These are phyloP conservation scores for Allium fistulosum DNA, from an alignment of 106 monocot species.

Conservation along the genomic window DNA sequence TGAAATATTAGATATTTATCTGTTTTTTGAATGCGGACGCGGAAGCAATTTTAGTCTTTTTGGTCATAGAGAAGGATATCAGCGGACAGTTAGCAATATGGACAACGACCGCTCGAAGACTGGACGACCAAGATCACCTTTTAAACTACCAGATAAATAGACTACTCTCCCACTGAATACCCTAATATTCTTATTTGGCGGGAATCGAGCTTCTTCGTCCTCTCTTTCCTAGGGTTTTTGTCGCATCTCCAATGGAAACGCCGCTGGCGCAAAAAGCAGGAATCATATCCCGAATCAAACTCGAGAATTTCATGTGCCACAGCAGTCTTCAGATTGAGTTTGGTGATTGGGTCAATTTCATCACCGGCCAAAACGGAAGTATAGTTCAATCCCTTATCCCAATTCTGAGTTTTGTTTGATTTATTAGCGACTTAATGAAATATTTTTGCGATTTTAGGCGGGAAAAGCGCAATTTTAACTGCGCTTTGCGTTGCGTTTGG, in stretches of 20 bases:
- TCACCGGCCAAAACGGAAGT: slow-evolving; percentile 99
- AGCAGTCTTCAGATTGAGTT: slow-evolving; percentile 71
- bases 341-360: slow-evolving; percentile 85
- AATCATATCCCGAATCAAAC: slow-evolving; percentile 59
- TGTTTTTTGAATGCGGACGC: too few relatives aligned
- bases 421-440: neutral
- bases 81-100: too few relatives aligned
- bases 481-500: slow-evolving; percentile 92
- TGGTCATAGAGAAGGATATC: too few relatives aligned
- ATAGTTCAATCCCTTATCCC: neutral
- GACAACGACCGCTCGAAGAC: too few relatives aligned
- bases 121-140: too few relatives aligned
- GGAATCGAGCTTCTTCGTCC: neutral
- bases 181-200: too few relatives aligned
- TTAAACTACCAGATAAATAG: too few relatives aligned
- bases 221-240: slow-evolving; percentile 21
- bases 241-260: neutral
- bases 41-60: too few relatives aligned
- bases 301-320: slow-evolving; percentile 99
- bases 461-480: slow-evolving; percentile 92
- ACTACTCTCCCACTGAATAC: too few relatives aligned
- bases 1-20: too few relatives aligned
- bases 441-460: slow-evolving; percentile 30
- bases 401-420: neutral
- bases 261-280: slow-evolving; percentile 34